phyloP scores from a whole-genome alignment of 371 early-diverging fungal genomes.

The Rhizomucor miehei region DNA sequence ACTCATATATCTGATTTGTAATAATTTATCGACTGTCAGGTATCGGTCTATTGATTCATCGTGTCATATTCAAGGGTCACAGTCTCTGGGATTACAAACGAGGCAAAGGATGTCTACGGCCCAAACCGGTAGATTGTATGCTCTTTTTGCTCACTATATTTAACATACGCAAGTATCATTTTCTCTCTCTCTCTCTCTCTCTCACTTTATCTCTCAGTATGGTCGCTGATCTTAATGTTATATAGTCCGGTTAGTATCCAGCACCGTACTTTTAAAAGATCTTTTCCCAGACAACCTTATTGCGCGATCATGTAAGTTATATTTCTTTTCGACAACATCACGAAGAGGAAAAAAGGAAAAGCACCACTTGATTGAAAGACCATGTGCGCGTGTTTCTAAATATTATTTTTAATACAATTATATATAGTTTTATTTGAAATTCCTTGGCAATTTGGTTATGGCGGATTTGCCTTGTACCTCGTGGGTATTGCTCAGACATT shows the following conservation, averaged over 20 bases:
- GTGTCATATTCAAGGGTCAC: constrained; percentile 16
- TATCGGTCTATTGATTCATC: constrained; percentile 14
- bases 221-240: background rate
- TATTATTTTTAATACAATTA: background rate
- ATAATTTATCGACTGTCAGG: constrained; percentile 8
- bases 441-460: constrained; percentile 31
- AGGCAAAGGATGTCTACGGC: constrained; percentile 17
- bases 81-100: constrained; percentile 11
- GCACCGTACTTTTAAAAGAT: constrained; percentile 20
- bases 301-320: constrained; percentile 25
- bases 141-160: constrained; percentile 15
- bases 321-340: background rate
- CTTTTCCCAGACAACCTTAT: constrained; percentile 19
- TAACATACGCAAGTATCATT: constrained; percentile 20
- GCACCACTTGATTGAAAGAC: too few relatives aligned
- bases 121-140: constrained; percentile 25
- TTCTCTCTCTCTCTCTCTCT: too few relatives aligned
- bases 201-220: too few relatives aligned
- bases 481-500: constrained; percentile 32
- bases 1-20: too few relatives aligned
- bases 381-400: too few relatives aligned
- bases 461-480: constrained; percentile 22
- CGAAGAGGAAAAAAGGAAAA: too few relatives aligned
- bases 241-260: constrained; percentile 23
- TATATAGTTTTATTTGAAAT: constrained; percentile 21